Percentiles rank a stretch among this genome's conserved stretches.
Evolutionary conservation across 768 basidiomycete genomes (phyloP).

Genomic region (Pisolithus marmoratus): DNA sequence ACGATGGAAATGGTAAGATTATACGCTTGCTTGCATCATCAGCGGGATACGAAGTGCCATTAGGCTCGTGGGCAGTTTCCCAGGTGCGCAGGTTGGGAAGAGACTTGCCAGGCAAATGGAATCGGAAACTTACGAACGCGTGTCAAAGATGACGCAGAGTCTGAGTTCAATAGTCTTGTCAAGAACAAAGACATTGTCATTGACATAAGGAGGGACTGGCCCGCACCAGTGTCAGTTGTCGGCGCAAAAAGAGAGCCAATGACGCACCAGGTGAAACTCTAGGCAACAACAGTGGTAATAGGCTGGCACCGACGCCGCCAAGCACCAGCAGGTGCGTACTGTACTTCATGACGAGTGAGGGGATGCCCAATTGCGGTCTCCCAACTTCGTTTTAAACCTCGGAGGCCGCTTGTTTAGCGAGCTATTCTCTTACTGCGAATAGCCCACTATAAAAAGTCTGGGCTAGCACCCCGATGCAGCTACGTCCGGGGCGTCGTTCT

Average conservation of each 20-base stretch:
- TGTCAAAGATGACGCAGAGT: conserved; percentile 72
- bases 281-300: conserved; percentile 12
- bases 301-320: conserved; percentile 3
- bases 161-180: conserved; percentile 13
- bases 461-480: too few species aligned
- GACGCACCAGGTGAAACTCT: conserved; percentile 21
- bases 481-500: too few species aligned
- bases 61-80: conserved; percentile 73
- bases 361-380: too few species aligned
- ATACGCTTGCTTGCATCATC: conserved; percentile 45
- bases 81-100: conserved; percentile 63
- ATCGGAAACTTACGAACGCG: conserved; percentile 45
- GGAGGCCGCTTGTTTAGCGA: too few species aligned
- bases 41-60: conserved; percentile 60
- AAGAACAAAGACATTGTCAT: conserved; percentile 35
- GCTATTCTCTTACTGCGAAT: too few species aligned
- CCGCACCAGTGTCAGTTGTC: conserved; percentile 30
- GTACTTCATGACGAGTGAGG: conserved; percentile 13
- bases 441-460: too few species aligned
- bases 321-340: conserved; percentile 7
- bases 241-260: too few species aligned
- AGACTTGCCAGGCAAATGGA: conserved; percentile 43
- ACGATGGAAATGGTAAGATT: conserved; percentile 48
- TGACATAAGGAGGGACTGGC: conserved; percentile 61
- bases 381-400: too few species aligned